Evolutionary conservation across 176 grass and related monocot species (phyloP).

Genomic region (Phoenix roebelenii): DNA sequence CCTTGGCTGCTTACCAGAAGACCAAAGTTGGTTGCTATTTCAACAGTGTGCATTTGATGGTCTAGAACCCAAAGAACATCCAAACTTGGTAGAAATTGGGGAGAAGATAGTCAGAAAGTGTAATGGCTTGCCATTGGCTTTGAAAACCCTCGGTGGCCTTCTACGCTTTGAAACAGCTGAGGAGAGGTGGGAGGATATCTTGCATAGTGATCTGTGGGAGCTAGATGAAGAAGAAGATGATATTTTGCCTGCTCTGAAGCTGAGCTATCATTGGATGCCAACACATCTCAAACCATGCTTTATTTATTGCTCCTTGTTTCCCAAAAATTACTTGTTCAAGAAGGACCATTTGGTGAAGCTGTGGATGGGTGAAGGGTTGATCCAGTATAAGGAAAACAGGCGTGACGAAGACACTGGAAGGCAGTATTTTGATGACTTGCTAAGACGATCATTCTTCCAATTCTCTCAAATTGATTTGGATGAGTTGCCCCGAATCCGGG

Average conservation of each 20-base stretch:
- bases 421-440: background rate
- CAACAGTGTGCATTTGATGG: background rate
- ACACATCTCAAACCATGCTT: conserved; percentile 2
- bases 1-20: background rate
- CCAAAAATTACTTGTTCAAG: background rate
- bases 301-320: background rate
- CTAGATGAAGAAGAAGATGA: background rate
- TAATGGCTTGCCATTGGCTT: background rate
- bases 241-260: background rate
- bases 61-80: background rate
- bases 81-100: background rate
- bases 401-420: background rate
- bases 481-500: no score
- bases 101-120: conserved; percentile 1
- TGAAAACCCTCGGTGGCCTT: conserved; percentile 1
- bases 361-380: background rate
- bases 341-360: background rate
- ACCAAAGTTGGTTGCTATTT: background rate
- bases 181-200: background rate
- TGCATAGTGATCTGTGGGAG: background rate
- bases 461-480: no score
- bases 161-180: background rate
- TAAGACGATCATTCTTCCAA: background rate
- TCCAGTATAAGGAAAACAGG: background rate
- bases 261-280: conserved; percentile 1